phyloP scores from a whole-genome alignment of 805 yeast genomes.

The Candida lessepsii region DNA sequence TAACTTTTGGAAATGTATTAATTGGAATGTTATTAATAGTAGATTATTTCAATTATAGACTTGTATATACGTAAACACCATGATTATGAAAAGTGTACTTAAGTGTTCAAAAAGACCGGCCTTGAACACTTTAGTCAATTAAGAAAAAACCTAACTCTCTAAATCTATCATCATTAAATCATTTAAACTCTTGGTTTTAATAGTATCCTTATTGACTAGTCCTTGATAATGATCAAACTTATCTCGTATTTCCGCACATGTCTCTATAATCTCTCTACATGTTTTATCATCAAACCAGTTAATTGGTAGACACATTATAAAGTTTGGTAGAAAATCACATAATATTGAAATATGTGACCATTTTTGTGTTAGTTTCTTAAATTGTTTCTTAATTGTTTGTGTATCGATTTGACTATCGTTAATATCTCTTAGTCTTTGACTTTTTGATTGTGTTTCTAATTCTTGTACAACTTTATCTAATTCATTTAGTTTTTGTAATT shows the following conservation, averaged over 20 bases:
- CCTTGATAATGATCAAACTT: constrained; percentile 19
- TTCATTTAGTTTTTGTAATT: constrained; percentile 18
- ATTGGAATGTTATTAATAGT: constrained; percentile 75
- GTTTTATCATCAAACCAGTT: constrained; percentile 37
- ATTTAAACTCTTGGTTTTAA: constrained; percentile 16
- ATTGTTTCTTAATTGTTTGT: constrained; percentile 10
- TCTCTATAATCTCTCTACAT: constrained; percentile 25
- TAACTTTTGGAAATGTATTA: constrained; percentile 72
- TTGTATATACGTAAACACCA: constrained; percentile 11
- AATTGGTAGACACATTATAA: constrained; percentile 32
- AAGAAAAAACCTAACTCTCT: no score
- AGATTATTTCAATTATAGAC: constrained; percentile 43
- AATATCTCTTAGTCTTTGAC: constrained; percentile 14
- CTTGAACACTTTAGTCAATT: constrained; percentile 14
- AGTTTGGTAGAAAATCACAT: constrained; percentile 30
- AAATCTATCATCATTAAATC: constrained; percentile 22
- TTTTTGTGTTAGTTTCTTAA: constrained; percentile 15
- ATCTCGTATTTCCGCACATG: constrained; percentile 25
- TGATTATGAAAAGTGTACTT: no score
- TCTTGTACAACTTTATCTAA: constrained; percentile 14
- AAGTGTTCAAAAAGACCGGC: no score
- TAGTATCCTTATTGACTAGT: constrained; percentile 17
- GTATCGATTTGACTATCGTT: constrained; percentile 12
- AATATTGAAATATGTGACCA: constrained; percentile 22
- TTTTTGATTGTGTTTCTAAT: constrained; percentile 8